Evolutionary conservation across 1,284 basidiomycete genomes (phyloP).

Genomic region (Marasmius sp.): DNA sequence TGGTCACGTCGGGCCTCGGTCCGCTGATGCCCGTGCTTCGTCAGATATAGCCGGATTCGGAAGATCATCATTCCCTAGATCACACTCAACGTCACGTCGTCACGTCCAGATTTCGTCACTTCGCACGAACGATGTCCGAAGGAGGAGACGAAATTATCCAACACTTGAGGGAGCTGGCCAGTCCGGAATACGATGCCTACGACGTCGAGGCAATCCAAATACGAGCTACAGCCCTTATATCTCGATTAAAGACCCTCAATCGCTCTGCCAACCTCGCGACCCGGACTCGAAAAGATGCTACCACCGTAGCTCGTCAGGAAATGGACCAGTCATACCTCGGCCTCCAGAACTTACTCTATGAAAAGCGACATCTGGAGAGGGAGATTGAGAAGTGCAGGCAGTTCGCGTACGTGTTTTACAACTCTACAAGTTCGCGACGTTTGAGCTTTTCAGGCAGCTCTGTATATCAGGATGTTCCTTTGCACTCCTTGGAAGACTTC

Average conservation of each 20-base stretch:
- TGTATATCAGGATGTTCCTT: constrained; percentile 77
- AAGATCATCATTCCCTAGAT: background rate
- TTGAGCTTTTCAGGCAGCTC: constrained; percentile 43
- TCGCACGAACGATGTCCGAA: constrained; percentile 20
- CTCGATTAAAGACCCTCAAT: constrained; percentile 73
- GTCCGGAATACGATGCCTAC: constrained; percentile 37
- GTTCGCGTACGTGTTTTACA: constrained; percentile 63
- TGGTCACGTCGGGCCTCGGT: too few species aligned
- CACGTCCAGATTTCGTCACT: background rate
- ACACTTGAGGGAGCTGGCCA: constrained; percentile 61
- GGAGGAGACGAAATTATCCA: constrained; percentile 56
- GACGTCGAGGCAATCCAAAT: constrained; percentile 57
- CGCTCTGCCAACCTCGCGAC: constrained; percentile 70
- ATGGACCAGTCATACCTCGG: constrained; percentile 84
- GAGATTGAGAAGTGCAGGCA: constrained; percentile 87
- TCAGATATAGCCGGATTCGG: too few species aligned
- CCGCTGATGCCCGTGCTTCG: too few species aligned
- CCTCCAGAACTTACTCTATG: constrained; percentile 79
- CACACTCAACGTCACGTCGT: background rate
- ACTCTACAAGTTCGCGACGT: constrained; percentile 7
- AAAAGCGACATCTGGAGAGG: constrained; percentile 79
- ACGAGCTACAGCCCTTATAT: constrained; percentile 70
- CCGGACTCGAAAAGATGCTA: constrained; percentile 67
- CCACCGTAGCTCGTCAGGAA: constrained; percentile 70
- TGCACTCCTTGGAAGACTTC: constrained; percentile 69